These are phyloP conservation scores for Colletotrichum australisinense DNA, from an alignment of 2,329 filamentous ascomycete genomes.

Conservation along the genomic window DNA sequence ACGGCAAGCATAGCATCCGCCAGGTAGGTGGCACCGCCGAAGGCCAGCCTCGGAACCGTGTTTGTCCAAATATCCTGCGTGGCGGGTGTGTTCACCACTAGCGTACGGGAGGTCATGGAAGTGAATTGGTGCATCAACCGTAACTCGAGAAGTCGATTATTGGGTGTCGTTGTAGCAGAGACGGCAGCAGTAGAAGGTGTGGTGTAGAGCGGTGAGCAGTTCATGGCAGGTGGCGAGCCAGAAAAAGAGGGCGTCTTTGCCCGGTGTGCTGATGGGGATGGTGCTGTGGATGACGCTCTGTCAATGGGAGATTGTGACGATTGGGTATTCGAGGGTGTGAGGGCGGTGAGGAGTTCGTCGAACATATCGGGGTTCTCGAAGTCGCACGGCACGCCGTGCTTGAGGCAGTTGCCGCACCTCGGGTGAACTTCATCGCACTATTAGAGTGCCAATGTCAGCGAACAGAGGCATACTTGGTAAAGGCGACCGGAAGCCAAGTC, in stretches of 20 bases:
- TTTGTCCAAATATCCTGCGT: constrained; percentile 70
- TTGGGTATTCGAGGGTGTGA: constrained; percentile 34
- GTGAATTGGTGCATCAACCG: constrained; percentile 75
- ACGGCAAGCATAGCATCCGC: constrained; percentile 74
- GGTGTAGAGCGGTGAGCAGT: constrained; percentile 48
- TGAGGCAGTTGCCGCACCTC: constrained; percentile 73
- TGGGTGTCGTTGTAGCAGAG: constrained; percentile 46
- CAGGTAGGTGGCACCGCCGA: constrained; percentile 67
- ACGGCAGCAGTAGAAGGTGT: constrained; percentile 45
- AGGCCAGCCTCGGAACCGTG: constrained; percentile 70
- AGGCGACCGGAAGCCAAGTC: neutral
- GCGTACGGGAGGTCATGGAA: constrained; percentile 68
- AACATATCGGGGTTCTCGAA: constrained; percentile 66
- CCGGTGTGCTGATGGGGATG: constrained; percentile 36
- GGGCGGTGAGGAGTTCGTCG: constrained; percentile 54
- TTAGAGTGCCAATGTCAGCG: neutral
- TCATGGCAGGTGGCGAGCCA: constrained; percentile 34
- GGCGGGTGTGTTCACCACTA: constrained; percentile 63
- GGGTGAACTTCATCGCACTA: constrained; percentile 76
- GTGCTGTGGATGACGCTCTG: constrained; percentile 40
- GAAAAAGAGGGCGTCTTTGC: constrained; percentile 38
- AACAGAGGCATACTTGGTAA: neutral
- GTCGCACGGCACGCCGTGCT: constrained; percentile 75
- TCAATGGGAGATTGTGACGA: constrained; percentile 39
- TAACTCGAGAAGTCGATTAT: constrained; percentile 67